phyloP scores from a whole-genome alignment of 176 grass and related monocot species.

The Juncus inflexus region DNA sequence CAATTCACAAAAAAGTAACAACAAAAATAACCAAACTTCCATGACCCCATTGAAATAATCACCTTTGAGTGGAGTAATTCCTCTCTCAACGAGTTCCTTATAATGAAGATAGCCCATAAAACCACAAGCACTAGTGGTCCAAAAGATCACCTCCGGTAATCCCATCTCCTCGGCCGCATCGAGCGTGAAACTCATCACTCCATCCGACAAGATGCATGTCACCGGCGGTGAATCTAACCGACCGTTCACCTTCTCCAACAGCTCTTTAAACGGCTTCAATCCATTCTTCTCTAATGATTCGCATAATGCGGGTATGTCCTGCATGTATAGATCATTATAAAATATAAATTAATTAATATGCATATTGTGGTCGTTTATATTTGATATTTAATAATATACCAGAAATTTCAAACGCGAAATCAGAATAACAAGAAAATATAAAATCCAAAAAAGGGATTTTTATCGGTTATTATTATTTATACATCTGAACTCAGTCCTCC shows the following conservation, averaged over 20 bases:
- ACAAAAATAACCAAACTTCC: too few species aligned
- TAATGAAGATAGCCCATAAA: conserved; percentile 56
- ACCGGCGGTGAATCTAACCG: conserved; percentile 26
- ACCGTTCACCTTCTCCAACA: conserved; percentile 39
- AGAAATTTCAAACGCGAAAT: too few species aligned
- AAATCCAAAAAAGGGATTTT: too few species aligned
- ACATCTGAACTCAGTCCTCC: too few species aligned
- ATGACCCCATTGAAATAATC: neutral
- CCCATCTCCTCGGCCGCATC: conserved; percentile 48
- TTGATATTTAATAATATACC: too few species aligned
- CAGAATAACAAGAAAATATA: too few species aligned
- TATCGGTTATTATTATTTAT: too few species aligned
- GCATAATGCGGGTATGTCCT: conserved; percentile 58
- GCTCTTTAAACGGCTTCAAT: conserved; percentile 39
- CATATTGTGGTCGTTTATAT: too few species aligned
- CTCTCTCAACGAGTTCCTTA: conserved; percentile 39
- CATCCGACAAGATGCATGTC: conserved; percentile 64
- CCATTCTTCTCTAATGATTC: conserved; percentile 32
- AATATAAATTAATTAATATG: too few species aligned
- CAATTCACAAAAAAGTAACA: neutral
- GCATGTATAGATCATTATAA: neutral
- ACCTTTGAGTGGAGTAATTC: conserved; percentile 50
- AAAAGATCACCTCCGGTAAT: conserved; percentile 55
- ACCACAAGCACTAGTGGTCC: conserved; percentile 68
- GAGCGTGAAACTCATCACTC: conserved; percentile 70